Evolutionary conservation across 2,329 filamentous ascomycete species (phyloP).

Genomic region (Colletotrichum agaves): DNA sequence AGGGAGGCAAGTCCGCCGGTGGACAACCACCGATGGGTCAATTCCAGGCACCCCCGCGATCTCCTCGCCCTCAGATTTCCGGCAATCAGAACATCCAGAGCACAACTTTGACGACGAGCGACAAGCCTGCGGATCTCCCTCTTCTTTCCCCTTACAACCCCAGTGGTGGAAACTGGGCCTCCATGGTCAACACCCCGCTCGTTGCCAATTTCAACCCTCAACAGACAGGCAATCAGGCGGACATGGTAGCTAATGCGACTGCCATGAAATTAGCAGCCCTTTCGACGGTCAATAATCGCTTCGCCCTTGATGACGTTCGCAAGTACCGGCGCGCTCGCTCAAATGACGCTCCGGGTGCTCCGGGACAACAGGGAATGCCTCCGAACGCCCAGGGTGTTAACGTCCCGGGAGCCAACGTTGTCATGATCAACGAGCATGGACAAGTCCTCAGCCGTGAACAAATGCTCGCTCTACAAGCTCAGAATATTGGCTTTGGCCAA

Average conservation of each 20-base stretch:
- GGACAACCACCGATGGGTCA: constrained; percentile 92
- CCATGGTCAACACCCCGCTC: constrained; percentile 98
- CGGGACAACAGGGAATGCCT: constrained; percentile 22
- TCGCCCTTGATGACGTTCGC: constrained; percentile 94
- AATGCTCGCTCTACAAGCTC: constrained; percentile 81
- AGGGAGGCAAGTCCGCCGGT: constrained; percentile 77
- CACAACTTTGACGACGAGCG: constrained; percentile 80
- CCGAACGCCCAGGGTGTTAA: constrained; percentile 62
- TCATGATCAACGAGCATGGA: constrained; percentile 95
- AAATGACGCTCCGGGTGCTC: constrained; percentile 76
- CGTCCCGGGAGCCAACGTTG: constrained; percentile 78
- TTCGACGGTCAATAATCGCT: constrained; percentile 97
- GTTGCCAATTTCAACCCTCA: constrained; percentile 80
- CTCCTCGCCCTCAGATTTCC: constrained; percentile 77
- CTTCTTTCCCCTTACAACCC: constrained; percentile 85
- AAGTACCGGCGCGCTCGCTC: constrained; percentile 95
- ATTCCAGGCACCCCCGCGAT: constrained; percentile 87
- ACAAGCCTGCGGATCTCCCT: constrained; percentile 78
- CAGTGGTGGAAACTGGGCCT: constrained; percentile 94
- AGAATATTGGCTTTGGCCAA: constrained; percentile 67
- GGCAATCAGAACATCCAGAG: constrained; percentile 80
- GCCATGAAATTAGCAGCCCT: constrained; percentile 98
- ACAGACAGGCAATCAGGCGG: constrained; percentile 76
- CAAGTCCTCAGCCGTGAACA: constrained; percentile 89
- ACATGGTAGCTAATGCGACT: constrained; percentile 98